Evolutionary conservation across 2,329 filamentous ascomycete species (phyloP), one percentile per base, ranked within the genome.

Genomic region (Exophiala viscosa): DNA sequence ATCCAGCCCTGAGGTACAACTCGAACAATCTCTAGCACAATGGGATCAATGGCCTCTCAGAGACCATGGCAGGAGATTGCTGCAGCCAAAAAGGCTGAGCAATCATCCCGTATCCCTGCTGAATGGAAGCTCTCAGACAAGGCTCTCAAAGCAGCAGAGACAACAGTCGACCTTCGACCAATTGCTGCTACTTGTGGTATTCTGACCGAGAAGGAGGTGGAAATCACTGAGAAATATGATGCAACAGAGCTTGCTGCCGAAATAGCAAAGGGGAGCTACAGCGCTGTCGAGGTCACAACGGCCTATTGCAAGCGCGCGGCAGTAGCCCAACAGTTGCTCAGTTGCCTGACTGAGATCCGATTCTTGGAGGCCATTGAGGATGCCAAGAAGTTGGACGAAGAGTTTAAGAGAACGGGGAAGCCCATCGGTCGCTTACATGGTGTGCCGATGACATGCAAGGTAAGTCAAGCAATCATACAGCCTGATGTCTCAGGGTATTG

Each of bases 151-250:
- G 62, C 61, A 3, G 56, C 59, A 54, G 58, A 56, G 44, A 18
- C 20, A 8, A 47, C 43, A 7, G 43, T 40, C 43, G 44, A 52
- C 39, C 17, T 52, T 36, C 50, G 50, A 75, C 73, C 45, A 2
- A 44, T 48, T 5, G 50, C 32, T 2, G 44, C 43, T 5, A 17
- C 44, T 28, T 52, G 35, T 40, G 76, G 76, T 1, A 62, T 79
- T 58, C 62, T 84, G 3, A 66, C 84, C 18, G 75, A 65, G 2
- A 14, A 64, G 0, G 80, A 84, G 54, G 60, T 83, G 18, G 64
- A 69, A 0, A 81, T 84, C 40, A 84, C 81, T 0, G 65, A 82
- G 54, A 61, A 71, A 0, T 77, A 76, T 54, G 74, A 81, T 65
- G 66, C 72, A 0, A 63, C 65, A 1, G 65, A 65, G 1, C 60